Percentiles rank a stretch among this genome's conserved stretches.
Conservation (phyloP, 108 stramenopile species). For the Conticribra weissflogii region DNA sequence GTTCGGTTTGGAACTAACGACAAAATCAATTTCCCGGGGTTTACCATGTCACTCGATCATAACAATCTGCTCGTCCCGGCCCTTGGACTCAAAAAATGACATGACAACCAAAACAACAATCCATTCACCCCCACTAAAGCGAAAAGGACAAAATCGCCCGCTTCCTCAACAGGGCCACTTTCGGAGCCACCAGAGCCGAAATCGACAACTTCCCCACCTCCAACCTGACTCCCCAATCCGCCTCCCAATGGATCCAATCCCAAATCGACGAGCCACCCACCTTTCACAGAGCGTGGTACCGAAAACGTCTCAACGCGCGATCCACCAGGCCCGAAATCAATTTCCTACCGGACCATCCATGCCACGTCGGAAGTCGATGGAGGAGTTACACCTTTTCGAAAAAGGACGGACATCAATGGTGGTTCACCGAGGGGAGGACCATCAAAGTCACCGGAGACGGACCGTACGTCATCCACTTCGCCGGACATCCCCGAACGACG, state of each 20-base stretch:
- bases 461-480: not conserved
- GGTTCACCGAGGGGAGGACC: not conserved
- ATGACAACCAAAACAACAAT: not conserved
- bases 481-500: not conserved
- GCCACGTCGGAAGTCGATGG: conserved; percentile 31
- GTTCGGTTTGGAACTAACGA: too few relatives aligned
- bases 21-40: too few relatives aligned
- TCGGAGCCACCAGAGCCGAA: conserved; percentile 49
- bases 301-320: conserved; percentile 31
- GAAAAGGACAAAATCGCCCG: conserved; percentile 45
- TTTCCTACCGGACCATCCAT: conserved; percentile 37
- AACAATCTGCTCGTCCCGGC: not conserved
- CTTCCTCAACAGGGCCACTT: conserved; percentile 67
- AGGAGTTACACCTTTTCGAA: conserved; percentile 24
- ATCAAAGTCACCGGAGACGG: not conserved
- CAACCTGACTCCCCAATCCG: conserved; percentile 3
- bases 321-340: conserved; percentile 14
- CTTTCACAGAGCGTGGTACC: conserved; percentile 50
- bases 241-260: conserved; percentile 46
- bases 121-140: not conserved
- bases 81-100: not conserved
- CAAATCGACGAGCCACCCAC: conserved; percentile 53
- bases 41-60: not conserved
- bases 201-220: conserved; percentile 30
- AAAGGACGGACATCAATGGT: conserved; percentile 36